A percentile compares a stretch with the other conserved stretches of the same genome.
Evolutionary conservation across 495 filamentous ascomycete genomes (phyloP).

Genomic region (Neurospora sp.): DNA sequence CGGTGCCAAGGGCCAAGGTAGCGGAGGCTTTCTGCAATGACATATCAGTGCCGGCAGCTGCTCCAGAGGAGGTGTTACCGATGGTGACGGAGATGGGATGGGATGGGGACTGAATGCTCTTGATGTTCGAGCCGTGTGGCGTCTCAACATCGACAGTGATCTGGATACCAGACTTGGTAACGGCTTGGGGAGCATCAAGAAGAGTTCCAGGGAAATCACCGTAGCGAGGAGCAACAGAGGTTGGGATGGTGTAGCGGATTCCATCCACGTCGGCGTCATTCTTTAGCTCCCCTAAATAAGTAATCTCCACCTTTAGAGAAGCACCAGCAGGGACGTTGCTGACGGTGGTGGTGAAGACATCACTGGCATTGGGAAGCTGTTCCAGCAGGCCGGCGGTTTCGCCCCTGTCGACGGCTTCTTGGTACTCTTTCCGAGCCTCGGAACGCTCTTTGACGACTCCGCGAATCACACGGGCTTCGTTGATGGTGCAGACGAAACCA

Average conservation of each 20-base stretch:
- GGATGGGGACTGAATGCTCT: conserved; percentile 51
- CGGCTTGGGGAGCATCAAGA: conserved; percentile 3
- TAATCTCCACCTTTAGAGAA: conserved; percentile 46
- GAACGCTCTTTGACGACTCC: conserved; percentile 53
- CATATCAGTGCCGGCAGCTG: conserved; percentile 30
- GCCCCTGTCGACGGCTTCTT: conserved; percentile 44
- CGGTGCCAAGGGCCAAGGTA: conserved; percentile 39
- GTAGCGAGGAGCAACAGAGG: conserved; percentile 52
- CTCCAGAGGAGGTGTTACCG: conserved; percentile 41
- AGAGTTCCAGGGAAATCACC: conserved; percentile 33
- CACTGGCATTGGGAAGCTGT: conserved; percentile 44
- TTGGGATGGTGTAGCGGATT: conserved; percentile 54
- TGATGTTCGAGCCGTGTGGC: conserved; percentile 43
- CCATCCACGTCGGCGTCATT: conserved; percentile 53
- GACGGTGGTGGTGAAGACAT: conserved; percentile 54
- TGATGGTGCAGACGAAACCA: conserved; percentile 47
- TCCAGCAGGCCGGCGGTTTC: conserved; percentile 53
- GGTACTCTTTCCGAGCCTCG: conserved; percentile 43
- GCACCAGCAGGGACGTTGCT: conserved; percentile 50
- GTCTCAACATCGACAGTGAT: conserved; percentile 53
- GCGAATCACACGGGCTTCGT: conserved; percentile 34
- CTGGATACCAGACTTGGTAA: conserved; percentile 33
- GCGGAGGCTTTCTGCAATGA: conserved; percentile 49
- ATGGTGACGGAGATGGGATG: conserved; percentile 56
- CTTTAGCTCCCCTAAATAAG: conserved; percentile 58